Percentiles rank a stretch among this genome's conserved stretches.
Evolutionary conservation across 441 rosid species (phyloP).

Genomic region (Gossypium davidsonii): DNA sequence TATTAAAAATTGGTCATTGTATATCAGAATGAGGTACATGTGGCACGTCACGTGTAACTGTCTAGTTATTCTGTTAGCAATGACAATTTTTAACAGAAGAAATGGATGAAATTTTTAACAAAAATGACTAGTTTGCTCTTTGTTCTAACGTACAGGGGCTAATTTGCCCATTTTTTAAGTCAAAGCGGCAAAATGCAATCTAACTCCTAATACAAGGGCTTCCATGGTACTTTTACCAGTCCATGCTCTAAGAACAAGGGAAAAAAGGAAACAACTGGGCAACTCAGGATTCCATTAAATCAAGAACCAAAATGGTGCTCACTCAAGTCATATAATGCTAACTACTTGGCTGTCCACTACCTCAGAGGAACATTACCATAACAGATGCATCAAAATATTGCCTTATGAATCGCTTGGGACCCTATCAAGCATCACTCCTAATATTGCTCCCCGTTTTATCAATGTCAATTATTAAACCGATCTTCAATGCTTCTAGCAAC

Average conservation of each 20-base stretch:
- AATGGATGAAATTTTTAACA: too few species aligned
- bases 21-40: too few species aligned
- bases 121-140: too few species aligned
- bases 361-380: conserved; percentile 1
- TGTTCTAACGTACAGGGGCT: too few species aligned
- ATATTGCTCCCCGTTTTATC: neutral
- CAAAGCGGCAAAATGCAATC: too few species aligned
- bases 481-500: neutral
- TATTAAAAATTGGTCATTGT: too few species aligned
- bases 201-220: too few species aligned
- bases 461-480: neutral
- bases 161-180: too few species aligned
- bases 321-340: neutral
- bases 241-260: neutral
- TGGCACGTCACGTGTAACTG: too few species aligned
- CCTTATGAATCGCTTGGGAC: neutral
- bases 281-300: neutral
- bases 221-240: neutral
- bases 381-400: neutral
- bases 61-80: too few species aligned
- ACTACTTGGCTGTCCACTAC: neutral
- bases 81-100: too few species aligned
- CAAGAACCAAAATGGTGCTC: neutral
- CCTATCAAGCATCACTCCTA: neutral
- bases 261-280: neutral